A percentile compares a stretch with the other conserved stretches of the same genome.
Evolutionary conservation across 148 eudicot genomes (phyloP).

Genomic region (Arctostaphylos glauca): DNA sequence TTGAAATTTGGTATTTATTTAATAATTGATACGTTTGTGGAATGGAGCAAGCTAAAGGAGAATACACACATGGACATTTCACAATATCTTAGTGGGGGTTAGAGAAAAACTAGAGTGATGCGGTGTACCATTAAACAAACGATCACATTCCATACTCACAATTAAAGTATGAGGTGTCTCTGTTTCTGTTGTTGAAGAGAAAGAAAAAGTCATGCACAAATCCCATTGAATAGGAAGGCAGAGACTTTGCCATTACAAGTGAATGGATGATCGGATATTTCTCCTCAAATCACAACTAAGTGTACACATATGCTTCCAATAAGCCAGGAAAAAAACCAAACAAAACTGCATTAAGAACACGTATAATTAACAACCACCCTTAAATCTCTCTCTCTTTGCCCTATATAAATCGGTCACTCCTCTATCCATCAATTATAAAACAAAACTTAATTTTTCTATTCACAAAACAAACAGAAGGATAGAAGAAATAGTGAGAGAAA

Average conservation of each 20-base stretch:
- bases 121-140: background rate
- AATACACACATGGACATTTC: too few species aligned
- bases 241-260: background rate
- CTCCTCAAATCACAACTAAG: background rate
- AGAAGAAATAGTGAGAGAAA: background rate
- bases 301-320: background rate
- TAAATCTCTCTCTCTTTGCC: background rate
- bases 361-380: too few species aligned
- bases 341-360: background rate
- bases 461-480: background rate
- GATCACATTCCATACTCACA: background rate
- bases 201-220: background rate
- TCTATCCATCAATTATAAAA: background rate
- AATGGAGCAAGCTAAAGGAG: too few species aligned
- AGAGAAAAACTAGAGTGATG: too few species aligned
- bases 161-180: background rate
- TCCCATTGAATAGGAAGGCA: background rate
- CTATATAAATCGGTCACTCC: background rate
- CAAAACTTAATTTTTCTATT: background rate
- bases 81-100: too few species aligned
- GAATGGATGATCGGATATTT: too few species aligned
- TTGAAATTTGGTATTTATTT: too few species aligned
- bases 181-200: background rate
- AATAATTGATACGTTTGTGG: too few species aligned
- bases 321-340: background rate